A percentile compares a stretch with the other conserved stretches of the same genome.
Conservation (phyloP, 1,139 yeast species). For the Hemisphaericaspora subhashii region DNA sequence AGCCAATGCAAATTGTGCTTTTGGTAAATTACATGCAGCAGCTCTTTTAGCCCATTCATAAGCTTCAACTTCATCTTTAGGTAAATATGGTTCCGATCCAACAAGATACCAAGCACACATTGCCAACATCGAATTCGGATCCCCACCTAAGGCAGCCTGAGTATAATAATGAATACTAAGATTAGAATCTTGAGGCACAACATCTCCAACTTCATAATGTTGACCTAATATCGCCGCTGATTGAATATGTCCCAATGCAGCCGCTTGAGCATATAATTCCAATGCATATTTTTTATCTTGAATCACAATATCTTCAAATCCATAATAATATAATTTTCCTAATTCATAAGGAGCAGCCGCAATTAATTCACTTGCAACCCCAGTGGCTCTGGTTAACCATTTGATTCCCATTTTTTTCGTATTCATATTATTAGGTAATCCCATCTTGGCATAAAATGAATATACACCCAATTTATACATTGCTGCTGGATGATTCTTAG, state of each 20-base stretch:
- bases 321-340: slow-evolving; percentile 79
- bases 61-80: slow-evolving; percentile 80
- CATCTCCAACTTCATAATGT: slow-evolving; percentile 80
- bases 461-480: slow-evolving; percentile 90
- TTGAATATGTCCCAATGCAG: slow-evolving; percentile 81
- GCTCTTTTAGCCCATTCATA: slow-evolving; percentile 94
- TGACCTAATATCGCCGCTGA: slow-evolving; percentile 81
- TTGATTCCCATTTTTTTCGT: slow-evolving; percentile 86
- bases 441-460: slow-evolving; percentile 83
- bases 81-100: slow-evolving; percentile 82
- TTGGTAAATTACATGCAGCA: slow-evolving; percentile 69
- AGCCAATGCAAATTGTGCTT: slow-evolving; percentile 87
- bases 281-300: slow-evolving; percentile 83
- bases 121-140: slow-evolving; percentile 86
- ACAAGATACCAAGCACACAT: slow-evolving; percentile 96
- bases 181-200: slow-evolving; percentile 79
- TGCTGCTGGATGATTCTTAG: slow-evolving; percentile 91
- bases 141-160: slow-evolving; percentile 86
- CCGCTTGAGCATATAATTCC: slow-evolving; percentile 84
- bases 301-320: slow-evolving; percentile 84
- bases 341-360: slow-evolving; percentile 94
- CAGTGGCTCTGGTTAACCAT: slow-evolving; percentile 88
- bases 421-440: slow-evolving; percentile 63
- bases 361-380: slow-evolving; percentile 78
- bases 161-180: slow-evolving; percentile 91